Conservation (phyloP, 306 rosid genomes). For the Cicer judaicum region DNA sequence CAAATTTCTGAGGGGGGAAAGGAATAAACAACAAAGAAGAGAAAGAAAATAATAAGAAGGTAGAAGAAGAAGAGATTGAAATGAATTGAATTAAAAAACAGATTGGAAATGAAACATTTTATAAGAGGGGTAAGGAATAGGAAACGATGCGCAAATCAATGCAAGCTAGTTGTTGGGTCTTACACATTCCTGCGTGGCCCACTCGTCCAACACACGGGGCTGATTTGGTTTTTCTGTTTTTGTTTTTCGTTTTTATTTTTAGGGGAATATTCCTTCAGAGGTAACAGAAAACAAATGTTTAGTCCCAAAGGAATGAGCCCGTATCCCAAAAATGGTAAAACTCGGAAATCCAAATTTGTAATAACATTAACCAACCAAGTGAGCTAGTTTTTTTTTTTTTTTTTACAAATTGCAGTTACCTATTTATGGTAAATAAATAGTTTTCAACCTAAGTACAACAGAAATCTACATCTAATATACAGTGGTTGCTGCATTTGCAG, state of each 20-base stretch:
- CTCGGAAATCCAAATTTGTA: conserved; percentile 2
- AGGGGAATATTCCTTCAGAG: conserved; percentile 41
- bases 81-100: conserved; percentile 9
- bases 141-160: conserved; percentile 23
- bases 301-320: conserved; percentile 8
- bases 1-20: conserved; percentile 45
- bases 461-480: conserved; percentile 26
- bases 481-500: conserved; percentile 23
- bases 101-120: conserved; percentile 35
- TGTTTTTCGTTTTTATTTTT: conserved; percentile 39
- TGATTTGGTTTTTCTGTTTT: conserved; percentile 35
- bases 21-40: conserved; percentile 31
- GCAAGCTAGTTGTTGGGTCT: conserved; percentile 35
- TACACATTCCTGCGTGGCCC: conserved; percentile 24
- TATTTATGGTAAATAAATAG: conserved; percentile 38
- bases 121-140: conserved; percentile 40
- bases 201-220: conserved; percentile 52
- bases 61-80: not conserved
- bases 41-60: not conserved
- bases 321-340: conserved; percentile 44
- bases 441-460: conserved; percentile 23
- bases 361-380: conserved; percentile 11
- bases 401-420: conserved; percentile 31
- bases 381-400: conserved; percentile 9
- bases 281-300: conserved; percentile 10